Base-by-base conservation (phyloP, 2,329 filamentous ascomycete species). In the Nannizzia gypsea region DNA sequence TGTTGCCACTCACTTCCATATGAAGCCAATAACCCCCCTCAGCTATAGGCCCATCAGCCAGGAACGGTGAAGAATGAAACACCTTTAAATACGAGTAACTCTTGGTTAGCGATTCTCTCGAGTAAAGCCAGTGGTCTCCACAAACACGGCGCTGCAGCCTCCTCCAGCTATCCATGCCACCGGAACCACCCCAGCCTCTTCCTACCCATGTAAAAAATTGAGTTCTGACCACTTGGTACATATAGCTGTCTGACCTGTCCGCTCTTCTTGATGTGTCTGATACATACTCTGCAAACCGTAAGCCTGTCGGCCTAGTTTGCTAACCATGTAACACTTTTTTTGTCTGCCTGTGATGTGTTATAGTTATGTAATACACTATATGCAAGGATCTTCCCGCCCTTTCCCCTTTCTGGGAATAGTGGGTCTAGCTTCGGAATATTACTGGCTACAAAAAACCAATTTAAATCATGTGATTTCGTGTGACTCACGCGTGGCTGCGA, bases 401-500 rank as follows among this genome's bases (percentile, higher is more conserved):
- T 48, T 28, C 17, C 44, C 44, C 20, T 24, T 48, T 28, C 26
- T 20, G 15, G 48, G 9, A 24, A 6, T 13, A 54, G 55, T 57
- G 55, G 55, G 6, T 26, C 48, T 8, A 34, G 1, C 1, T 5
- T 20, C 20, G 1, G 0, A 1, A 2, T 26, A 31, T 17, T 57
- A 42, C 40, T 57, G 36, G 55, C 20, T 36, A 6, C 17, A 15
- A 36, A 2, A 24, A 38, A 44, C 55, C 55, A 57, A 6, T 57
- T 44, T 57, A 57, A 44, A 4, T 57, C 63, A 63, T 59, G 59
- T 61, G 63, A 61, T 36, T 34, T 59, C 63, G 63, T 59, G 63
- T 64, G 62, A 62, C 56, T 63, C 63, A 65, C 63, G 56, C 59
- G 61, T 58, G 36, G 62, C 61, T 63, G 56, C 63, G 61, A 64